These are phyloP conservation scores for Pseudocercospora pini-densiflorae DNA, from an alignment of 2,329 filamentous ascomycete species.

Conservation along the genomic window DNA sequence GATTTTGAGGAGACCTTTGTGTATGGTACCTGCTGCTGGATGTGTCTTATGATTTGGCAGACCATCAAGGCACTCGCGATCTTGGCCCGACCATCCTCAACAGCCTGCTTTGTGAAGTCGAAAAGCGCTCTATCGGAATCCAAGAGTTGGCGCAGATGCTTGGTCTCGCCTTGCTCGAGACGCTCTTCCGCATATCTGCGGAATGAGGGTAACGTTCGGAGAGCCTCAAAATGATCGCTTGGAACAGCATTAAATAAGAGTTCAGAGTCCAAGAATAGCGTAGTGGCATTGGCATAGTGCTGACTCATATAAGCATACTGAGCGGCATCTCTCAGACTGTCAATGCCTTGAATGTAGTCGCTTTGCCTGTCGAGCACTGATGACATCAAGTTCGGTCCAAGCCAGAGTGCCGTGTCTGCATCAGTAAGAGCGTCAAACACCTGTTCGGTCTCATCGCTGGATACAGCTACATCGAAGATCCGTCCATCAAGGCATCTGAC, in stretches of 20 bases:
- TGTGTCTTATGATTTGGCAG: slow-evolving; percentile 39
- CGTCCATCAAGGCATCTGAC: slow-evolving; percentile 70
- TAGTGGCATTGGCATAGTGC: slow-evolving; percentile 79
- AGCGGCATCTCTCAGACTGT: slow-evolving; percentile 64
- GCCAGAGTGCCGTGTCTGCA: slow-evolving; percentile 59
- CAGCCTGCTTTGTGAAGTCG: slow-evolving; percentile 44
- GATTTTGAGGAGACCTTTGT: slow-evolving; percentile 45
- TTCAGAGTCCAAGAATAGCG: slow-evolving; percentile 59
- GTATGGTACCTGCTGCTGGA: slow-evolving; percentile 46
- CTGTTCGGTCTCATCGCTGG: slow-evolving; percentile 71
- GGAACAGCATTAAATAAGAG: slow-evolving; percentile 52
- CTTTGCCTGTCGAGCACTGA: slow-evolving; percentile 72
- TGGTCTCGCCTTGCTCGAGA: slow-evolving; percentile 36
- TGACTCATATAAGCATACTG: slow-evolving; percentile 86
- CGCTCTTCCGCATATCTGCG: slow-evolving; percentile 44
- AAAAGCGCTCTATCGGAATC: slow-evolving; percentile 63
- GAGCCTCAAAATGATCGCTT: slow-evolving; percentile 66
- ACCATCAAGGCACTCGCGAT: slow-evolving; percentile 47
- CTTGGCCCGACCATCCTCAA: slow-evolving; percentile 45
- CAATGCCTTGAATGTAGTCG: slow-evolving; percentile 77
- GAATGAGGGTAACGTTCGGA: slow-evolving; percentile 73
- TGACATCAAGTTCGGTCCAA: slow-evolving; percentile 67
- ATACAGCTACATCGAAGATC: slow-evolving; percentile 78
- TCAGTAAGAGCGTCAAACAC: slow-evolving; percentile 71
- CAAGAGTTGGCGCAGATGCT: slow-evolving; percentile 57